Base-by-base conservation (phyloP, 192 early-diverging fungal genomes). In the Umbelopsis isabellina region DNA sequence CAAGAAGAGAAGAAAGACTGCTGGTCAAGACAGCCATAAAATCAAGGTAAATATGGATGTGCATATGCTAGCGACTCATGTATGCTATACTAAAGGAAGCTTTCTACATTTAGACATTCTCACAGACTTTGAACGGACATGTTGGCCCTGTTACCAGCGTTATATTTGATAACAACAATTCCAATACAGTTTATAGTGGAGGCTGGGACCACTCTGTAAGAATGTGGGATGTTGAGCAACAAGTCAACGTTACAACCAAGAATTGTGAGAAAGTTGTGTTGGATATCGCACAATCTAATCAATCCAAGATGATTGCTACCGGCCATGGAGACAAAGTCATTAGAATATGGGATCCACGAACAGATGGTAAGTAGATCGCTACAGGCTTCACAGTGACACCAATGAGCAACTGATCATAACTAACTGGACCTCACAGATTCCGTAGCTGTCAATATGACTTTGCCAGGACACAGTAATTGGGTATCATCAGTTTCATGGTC, bases 161-260 rank as follows among this genome's bases (percentile, higher is more conserved):
- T 16, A 79, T 76, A 58, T 97, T 92, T 77, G 87, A 91, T 79
- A 74, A 70, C n/a, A 73, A 76, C 15, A 81, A 87, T 37, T 77
- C 83, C 69, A 83, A 87, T 68, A 83, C 82, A 55, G 72, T 98
- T 51, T 97, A 90, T 79, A 90, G 89, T 66, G 95, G 91, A 74
- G 93, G 95, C 69, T 93, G 91, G 90, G 97, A 99, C 84, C 95
- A 99, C 78, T 91, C 94, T 46, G 85, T 97, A 50, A 84, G 95
- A 67, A 79, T 86, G 13, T 99, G 97, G 96, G 94, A 99, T 74
- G 81, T 97, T 47, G 90, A 92, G 46, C 79, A 84, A 33, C 86
- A 88, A 48, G 83, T 89, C 20, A 94, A 95, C 71, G 66, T 88
- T 41, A 71, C 83, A 10, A 93, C 95, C 20, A 94, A 91, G 94